Base-by-base conservation (phyloP, 306 rosid species). In the Ormosia emarginata region DNA sequence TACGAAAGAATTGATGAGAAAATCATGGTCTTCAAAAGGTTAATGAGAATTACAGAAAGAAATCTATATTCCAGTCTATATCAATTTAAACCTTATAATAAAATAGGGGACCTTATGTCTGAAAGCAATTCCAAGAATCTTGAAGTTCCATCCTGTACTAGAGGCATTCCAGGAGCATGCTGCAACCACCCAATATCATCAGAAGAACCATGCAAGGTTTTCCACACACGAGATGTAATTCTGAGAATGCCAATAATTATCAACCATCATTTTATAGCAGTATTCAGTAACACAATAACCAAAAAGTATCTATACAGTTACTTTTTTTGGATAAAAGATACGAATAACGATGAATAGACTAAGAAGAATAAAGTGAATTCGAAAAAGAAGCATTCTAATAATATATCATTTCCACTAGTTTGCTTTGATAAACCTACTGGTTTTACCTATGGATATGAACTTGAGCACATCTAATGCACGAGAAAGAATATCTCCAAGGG, bases 111-210 rank as follows among this genome's bases (percentile, higher is more conserved):
- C 95, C 97, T 91, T 75, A 93, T 88, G 69, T 76, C 89, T 13
- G 90, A 84, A 79, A 93, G 95, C 85, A 94, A 84, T 83, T 93
- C 93, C 89, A 91, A 78, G 86, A 95, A 93, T 81, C 97, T 90
- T 56, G 86, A 64, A 34, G 97, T 90, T 63, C 97, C 98, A 87
- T 91, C 93, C 74, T 87, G 82, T 71, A 87, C 90, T 56, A 86
- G 85, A 89, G 95, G 94, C 95, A 94, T 77, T 68, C 84, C 87
- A 1, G 91, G 86, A 88, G 83, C 88, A 58, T 61, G 82, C 82
- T 90, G 95, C 91, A 93, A 81, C 98, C 98, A 93, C 70, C 95
- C 97, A 61, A 95, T 95, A 79, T 95, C 97, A 78, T 88, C 91
- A 15, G 89, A 75, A 67, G 98, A 95, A 71, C 97, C 97, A 29